A percentile compares a stretch with the other conserved stretches of the same genome.
Evolutionary conservation across 2,329 filamentous ascomycete species (phyloP).

Genomic region (Colletotrichum gigasporum): DNA sequence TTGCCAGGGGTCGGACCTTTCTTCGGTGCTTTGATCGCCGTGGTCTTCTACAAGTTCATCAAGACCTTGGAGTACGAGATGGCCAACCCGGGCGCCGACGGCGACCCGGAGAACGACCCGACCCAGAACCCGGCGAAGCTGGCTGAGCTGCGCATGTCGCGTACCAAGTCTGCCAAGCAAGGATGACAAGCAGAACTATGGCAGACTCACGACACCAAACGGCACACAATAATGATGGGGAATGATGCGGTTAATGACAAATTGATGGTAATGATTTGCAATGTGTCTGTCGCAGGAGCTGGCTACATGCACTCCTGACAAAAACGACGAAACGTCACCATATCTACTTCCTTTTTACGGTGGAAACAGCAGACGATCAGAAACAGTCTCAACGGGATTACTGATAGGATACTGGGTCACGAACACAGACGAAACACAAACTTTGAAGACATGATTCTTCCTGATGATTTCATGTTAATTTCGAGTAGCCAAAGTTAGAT

Average conservation of each 20-base stretch:
- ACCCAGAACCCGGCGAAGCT: conserved; percentile 53
- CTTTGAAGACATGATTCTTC: not conserved
- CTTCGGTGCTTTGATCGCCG: conserved; percentile 45
- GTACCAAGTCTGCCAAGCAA: conserved; percentile 22
- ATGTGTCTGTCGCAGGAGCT: conserved; percentile 1
- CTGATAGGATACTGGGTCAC: not conserved
- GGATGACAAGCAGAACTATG: not conserved
- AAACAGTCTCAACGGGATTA: not conserved
- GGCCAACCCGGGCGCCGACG: conserved; percentile 57
- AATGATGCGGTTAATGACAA: conserved; percentile 19
- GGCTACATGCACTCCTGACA: not conserved
- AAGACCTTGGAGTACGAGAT: conserved; percentile 54
- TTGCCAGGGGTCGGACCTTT: conserved; percentile 44
- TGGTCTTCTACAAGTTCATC: conserved; percentile 49
- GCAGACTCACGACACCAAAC: not conserved
- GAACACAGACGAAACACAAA: conserved; percentile 4
- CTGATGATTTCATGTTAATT: too few species aligned
- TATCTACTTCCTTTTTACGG: not conserved
- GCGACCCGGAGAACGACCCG: conserved; percentile 52
- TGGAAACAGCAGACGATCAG: not conserved
- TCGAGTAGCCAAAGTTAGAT: too few species aligned
- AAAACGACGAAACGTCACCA: not conserved
- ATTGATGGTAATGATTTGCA: conserved; percentile 13
- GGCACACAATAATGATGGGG: conserved; percentile 20
- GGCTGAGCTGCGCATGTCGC: conserved; percentile 35